These are phyloP conservation scores for Didymella keratinophila DNA, from an alignment of 2,329 filamentous ascomycete genomes.

Conservation along the genomic window DNA sequence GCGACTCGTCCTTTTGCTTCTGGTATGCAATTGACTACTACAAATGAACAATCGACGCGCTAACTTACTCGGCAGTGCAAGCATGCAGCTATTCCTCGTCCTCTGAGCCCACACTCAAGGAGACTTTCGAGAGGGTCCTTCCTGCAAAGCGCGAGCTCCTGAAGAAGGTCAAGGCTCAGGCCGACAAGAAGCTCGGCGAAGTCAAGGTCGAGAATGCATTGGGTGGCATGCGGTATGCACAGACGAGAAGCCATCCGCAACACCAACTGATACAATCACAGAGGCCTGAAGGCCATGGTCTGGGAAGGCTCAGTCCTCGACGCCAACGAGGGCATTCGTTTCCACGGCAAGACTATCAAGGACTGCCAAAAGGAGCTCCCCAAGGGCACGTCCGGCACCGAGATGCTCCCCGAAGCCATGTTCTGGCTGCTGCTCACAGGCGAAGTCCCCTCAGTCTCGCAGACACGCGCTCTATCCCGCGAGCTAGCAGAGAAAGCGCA, in stretches of 20 bases:
- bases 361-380: slow-evolving; percentile 94
- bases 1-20: slow-evolving; percentile 44
- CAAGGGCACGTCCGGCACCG: slow-evolving; percentile 88
- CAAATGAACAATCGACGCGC: slow-evolving; percentile 4
- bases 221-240: slow-evolving; percentile 82
- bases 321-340: slow-evolving; percentile 95
- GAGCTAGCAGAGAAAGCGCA: slow-evolving; percentile 86
- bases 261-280: slow-evolving; percentile 32
- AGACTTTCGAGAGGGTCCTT: slow-evolving; percentile 81
- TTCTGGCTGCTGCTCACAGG: slow-evolving; percentile 98
- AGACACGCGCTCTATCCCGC: slow-evolving; percentile 82
- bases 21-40: slow-evolving; percentile 44
- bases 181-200: slow-evolving; percentile 84
- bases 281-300: slow-evolving; percentile 94
- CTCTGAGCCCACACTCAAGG: slow-evolving; percentile 87
- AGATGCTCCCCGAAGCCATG: slow-evolving; percentile 99
- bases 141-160: slow-evolving; percentile 92
- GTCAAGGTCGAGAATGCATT: slow-evolving; percentile 94
- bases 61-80: slow-evolving; percentile 46
- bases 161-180: slow-evolving; percentile 89
- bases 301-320: slow-evolving; percentile 99
- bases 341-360: slow-evolving; percentile 97
- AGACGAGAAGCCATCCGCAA: background rate
- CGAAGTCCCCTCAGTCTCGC: slow-evolving; percentile 81
- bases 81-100: slow-evolving; percentile 72